Conservation (phyloP, 495 filamentous ascomycete species). For the Hyaloscypha hepaticicola region DNA sequence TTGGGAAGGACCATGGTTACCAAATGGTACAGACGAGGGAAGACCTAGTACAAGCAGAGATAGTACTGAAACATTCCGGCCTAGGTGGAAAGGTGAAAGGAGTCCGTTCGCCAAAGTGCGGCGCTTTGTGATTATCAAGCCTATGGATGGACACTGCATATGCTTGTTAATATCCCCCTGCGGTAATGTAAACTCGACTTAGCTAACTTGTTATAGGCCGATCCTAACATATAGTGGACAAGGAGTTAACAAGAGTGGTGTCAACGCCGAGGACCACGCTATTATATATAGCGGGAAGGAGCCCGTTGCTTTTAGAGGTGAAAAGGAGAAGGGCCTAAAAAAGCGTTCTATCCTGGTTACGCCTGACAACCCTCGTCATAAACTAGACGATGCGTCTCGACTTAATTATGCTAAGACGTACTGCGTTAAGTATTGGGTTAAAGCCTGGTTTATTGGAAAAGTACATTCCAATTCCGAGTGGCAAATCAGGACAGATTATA, state of each 20-base stretch:
- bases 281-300: constrained; percentile 15
- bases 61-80: neutral
- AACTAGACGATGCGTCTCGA: constrained; percentile 4
- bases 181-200: neutral
- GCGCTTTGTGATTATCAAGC: constrained; percentile 26
- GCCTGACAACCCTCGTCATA: neutral
- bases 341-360: constrained; percentile 5
- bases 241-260: constrained; percentile 15
- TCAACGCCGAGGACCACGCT: constrained; percentile 17
- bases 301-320: constrained; percentile 9
- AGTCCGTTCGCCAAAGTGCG: too few relatives aligned
- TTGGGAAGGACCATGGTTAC: constrained; percentile 7
- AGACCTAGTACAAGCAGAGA: neutral
- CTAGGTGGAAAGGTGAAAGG: too few relatives aligned
- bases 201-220: neutral
- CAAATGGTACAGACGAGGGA: neutral
- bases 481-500: neutral
- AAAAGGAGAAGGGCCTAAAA: constrained; percentile 8
- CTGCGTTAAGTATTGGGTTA: constrained; percentile 21
- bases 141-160: constrained; percentile 15
- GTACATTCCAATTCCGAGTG: neutral
- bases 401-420: constrained; percentile 22
- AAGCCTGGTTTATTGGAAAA: constrained; percentile 13
- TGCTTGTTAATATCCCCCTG: constrained; percentile 22
- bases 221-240: constrained; percentile 17